Evolutionary conservation across 1,284 basidiomycete species (phyloP).

Genomic region (Schizophyllum amplum): DNA sequence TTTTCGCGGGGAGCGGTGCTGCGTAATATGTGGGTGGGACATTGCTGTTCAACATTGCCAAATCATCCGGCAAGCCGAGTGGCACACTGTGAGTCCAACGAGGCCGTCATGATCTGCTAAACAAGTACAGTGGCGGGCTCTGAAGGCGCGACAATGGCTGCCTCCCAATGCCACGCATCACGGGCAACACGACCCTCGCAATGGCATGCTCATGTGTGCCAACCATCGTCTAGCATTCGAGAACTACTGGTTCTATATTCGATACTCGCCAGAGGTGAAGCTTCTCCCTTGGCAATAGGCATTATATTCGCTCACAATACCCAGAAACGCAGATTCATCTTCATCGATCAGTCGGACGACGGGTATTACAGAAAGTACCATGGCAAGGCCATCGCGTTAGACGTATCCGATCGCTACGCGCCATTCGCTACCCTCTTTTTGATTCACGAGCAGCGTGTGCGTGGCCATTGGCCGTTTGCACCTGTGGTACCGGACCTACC

Average conservation of each 20-base stretch:
- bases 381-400: conserved; percentile 20
- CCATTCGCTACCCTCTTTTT: conserved; percentile 23
- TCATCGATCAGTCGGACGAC: conserved; percentile 10
- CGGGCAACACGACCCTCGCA: conserved; percentile 3
- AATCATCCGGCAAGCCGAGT: conserved; percentile 8
- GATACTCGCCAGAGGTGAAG: conserved; percentile 8
- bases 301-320: too few relatives aligned
- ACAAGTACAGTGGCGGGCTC: neutral
- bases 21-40: conserved; percentile 11
- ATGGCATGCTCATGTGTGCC: conserved; percentile 1
- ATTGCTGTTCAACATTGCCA: conserved; percentile 10
- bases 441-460: conserved; percentile 23
- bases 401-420: conserved; percentile 14
- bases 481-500: conserved; percentile 8
- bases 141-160: conserved; percentile 2
- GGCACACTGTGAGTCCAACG: conserved; percentile 1
- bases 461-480: conserved; percentile 19
- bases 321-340: conserved; percentile 12
- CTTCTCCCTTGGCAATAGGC: too few relatives aligned
- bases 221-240: conserved; percentile 9
- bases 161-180: conserved; percentile 1
- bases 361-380: conserved; percentile 11
- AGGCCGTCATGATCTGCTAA: neutral
- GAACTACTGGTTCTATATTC: conserved; percentile 5
- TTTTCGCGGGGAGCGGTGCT: conserved; percentile 11